Percentiles rank a stretch among this genome's conserved stretches.
Conservation (phyloP, 116 monocot species). For the Thalassia testudinum region DNA sequence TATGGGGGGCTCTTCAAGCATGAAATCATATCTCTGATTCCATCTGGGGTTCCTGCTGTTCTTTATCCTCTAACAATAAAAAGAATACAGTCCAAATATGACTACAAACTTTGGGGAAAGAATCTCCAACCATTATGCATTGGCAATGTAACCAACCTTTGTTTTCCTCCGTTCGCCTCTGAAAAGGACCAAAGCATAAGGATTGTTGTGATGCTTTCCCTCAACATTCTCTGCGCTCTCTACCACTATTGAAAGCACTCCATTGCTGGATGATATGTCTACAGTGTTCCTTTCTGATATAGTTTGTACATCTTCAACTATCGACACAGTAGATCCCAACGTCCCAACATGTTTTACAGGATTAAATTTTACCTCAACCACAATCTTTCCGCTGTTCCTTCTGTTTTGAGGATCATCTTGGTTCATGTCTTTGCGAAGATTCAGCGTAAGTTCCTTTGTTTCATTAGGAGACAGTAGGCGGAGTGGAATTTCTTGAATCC, state of each 20-base stretch:
- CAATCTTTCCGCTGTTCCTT: constrained; percentile 62
- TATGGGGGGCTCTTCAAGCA: constrained; percentile 58
- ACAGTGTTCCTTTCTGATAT: constrained; percentile 2
- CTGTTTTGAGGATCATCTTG: constrained; percentile 69
- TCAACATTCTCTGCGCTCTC: constrained; percentile 69
- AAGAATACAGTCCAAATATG: not conserved
- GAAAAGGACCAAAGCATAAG: constrained; percentile 57
- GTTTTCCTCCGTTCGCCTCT: constrained; percentile 68
- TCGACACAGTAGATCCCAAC: constrained; percentile 7
- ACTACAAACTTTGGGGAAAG: not conserved
- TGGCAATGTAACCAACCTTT: constrained; percentile 24
- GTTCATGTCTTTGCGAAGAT: constrained; percentile 71
- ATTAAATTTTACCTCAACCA: constrained; percentile 57
- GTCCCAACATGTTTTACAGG: constrained; percentile 39
- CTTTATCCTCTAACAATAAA: constrained; percentile 26
- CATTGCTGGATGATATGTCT: constrained; percentile 13
- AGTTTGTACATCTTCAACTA: constrained; percentile 17
- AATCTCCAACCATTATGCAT: not conserved
- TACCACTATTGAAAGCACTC: constrained; percentile 47
- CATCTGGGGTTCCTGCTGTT: constrained; percentile 71
- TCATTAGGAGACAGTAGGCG: constrained; percentile 49
- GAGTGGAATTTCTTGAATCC: constrained; percentile 78
- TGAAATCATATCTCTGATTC: constrained; percentile 67
- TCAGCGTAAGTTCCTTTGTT: constrained; percentile 52
- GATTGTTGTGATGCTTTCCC: constrained; percentile 70